Evolutionary conservation across 2,329 filamentous ascomycete genomes (phyloP).

Genomic region (Magnaporthiopsis incrustans): DNA sequence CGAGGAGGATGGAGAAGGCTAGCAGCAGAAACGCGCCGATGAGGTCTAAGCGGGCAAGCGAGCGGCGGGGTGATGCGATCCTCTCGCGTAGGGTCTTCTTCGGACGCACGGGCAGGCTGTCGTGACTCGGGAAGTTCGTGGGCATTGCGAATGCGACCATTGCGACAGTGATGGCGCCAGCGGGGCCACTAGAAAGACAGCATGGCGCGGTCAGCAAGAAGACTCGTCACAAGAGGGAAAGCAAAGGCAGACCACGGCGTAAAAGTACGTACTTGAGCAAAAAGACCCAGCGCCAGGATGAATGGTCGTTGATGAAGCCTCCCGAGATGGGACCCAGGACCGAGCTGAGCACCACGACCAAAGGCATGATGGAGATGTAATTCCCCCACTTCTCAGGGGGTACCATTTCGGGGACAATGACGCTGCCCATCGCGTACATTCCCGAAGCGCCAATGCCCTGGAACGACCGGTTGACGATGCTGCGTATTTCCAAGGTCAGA

Average conservation of each 20-base stretch:
- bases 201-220: neutral
- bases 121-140: constrained; percentile 19
- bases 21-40: constrained; percentile 27
- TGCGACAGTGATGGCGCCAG: constrained; percentile 18
- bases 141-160: constrained; percentile 20
- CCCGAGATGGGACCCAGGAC: constrained; percentile 35
- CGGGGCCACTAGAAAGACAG: constrained; percentile 20
- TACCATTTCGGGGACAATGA: constrained; percentile 27
- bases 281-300: constrained; percentile 39
- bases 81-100: constrained; percentile 11
- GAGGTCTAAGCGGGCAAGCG: constrained; percentile 22
- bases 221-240: neutral
- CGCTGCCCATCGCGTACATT: constrained; percentile 33
- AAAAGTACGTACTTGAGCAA: constrained; percentile 34
- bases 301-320: constrained; percentile 30
- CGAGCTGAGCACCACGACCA: constrained; percentile 31
- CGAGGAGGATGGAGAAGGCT: constrained; percentile 32
- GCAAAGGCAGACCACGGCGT: neutral
- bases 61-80: constrained; percentile 13
- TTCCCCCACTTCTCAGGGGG: constrained; percentile 24
- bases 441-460: constrained; percentile 40
- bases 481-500: constrained; percentile 8
- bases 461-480: constrained; percentile 27
- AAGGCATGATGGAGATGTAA: constrained; percentile 25
- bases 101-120: neutral